Percentiles rank a stretch among this genome's conserved stretches.
phyloP scores from a whole-genome alignment of 768 basidiomycete species.

The Termitomyces sp. region DNA sequence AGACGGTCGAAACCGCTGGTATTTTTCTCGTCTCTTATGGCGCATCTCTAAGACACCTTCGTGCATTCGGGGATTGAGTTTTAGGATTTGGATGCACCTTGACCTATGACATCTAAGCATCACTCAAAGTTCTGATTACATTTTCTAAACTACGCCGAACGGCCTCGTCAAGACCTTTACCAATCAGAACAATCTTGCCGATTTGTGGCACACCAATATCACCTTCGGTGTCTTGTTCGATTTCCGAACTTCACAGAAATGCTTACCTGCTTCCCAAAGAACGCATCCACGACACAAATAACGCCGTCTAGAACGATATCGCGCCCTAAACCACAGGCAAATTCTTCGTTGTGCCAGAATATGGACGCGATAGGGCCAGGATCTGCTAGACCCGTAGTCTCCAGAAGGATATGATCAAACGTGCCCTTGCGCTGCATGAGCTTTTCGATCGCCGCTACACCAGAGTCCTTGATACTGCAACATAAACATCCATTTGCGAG shows the following conservation, averaged over 20 bases:
- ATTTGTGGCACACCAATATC: conserved; percentile 46
- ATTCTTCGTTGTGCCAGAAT: conserved; percentile 88
- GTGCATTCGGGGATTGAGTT: background rate
- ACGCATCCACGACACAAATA: conserved; percentile 86
- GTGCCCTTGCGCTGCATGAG: conserved; percentile 80
- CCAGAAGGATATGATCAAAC: conserved; percentile 93
- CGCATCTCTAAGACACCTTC: background rate
- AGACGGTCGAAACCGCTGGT: background rate
- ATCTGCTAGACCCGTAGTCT: conserved; percentile 95
- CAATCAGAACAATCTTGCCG: conserved; percentile 86
- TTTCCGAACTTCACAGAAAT: conserved; percentile 15
- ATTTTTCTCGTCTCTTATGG: background rate
- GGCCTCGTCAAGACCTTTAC: conserved; percentile 61
- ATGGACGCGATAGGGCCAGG: conserved; percentile 88
- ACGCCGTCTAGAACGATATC: conserved; percentile 84
- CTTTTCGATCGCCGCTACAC: conserved; percentile 90
- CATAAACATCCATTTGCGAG: conserved; percentile 97
- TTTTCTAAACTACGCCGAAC: conserved; percentile 50
- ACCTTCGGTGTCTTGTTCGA: conserved; percentile 35
- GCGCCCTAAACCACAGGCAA: conserved; percentile 54
- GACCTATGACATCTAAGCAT: background rate
- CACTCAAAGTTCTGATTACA: conserved; percentile 11
- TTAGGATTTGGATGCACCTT: too few relatives aligned
- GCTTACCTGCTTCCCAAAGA: conserved; percentile 56
- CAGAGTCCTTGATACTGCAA: conserved; percentile 94